Evolutionary conservation across 148 eudicot species (phyloP).

Genomic region (Heliosperma pusillum): DNA sequence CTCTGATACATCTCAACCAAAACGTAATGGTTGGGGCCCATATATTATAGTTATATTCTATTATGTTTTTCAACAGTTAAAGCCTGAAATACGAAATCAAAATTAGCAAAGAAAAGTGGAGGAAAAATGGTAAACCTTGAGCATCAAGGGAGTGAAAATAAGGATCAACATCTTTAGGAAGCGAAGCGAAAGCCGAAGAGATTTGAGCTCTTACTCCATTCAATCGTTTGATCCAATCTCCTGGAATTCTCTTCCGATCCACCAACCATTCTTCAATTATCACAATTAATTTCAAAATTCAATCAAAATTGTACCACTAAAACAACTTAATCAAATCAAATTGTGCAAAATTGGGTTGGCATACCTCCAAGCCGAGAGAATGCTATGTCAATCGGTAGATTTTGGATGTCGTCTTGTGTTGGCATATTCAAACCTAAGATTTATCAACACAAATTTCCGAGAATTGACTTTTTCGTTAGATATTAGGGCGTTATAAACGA

Average conservation of each 20-base stretch:
- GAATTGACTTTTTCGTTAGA: background rate
- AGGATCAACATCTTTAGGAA: slow-evolving; percentile 79
- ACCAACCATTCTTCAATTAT: slow-evolving; percentile 80
- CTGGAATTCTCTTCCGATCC: slow-evolving; percentile 91
- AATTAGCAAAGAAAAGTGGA: too few species aligned
- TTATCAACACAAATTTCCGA: background rate
- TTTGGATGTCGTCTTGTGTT: slow-evolving; percentile 55
- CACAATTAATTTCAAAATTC: slow-evolving; percentile 15
- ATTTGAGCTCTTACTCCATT: slow-evolving; percentile 67
- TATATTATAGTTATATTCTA: too few species aligned
- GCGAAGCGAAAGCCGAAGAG: slow-evolving; percentile 53
- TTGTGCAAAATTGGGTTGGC: background rate
- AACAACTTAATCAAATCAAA: background rate
- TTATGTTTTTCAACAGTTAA: background rate
- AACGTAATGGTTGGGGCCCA: too few species aligned
- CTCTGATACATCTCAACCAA: too few species aligned
- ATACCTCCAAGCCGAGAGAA: slow-evolving; percentile 85
- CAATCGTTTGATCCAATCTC: slow-evolving; percentile 75
- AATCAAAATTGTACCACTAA: slow-evolving; percentile 7
- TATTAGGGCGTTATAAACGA: background rate
- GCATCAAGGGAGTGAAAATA: slow-evolving; percentile 70
- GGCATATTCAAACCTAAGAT: slow-evolving; percentile 21
- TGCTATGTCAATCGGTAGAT: slow-evolving; percentile 90
- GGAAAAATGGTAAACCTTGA: slow-evolving; percentile 46
- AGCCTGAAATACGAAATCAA: background rate